phyloP scores from a whole-genome alignment of 352 stramenopile genomes.

The Globisporangium splendens region DNA sequence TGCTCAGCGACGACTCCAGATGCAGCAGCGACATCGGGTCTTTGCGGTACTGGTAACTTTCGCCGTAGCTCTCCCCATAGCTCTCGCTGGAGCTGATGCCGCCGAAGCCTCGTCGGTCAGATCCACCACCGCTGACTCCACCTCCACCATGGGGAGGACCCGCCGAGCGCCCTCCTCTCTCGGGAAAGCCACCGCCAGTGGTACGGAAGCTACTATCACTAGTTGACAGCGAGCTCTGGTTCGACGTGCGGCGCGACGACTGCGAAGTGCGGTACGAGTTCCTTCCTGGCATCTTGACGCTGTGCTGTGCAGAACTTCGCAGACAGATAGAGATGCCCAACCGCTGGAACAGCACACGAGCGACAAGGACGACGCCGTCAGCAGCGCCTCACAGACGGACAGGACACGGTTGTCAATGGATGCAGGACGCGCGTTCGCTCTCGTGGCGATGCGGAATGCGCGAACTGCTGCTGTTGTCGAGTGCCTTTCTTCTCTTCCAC shows the following conservation, averaged over 20 bases:
- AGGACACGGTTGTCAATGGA: no score
- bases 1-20: conserved; percentile 19
- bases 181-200: conserved; percentile 1
- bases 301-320: no score
- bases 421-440: no score
- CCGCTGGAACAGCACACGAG: no score
- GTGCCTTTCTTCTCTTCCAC: no score
- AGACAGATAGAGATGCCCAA: no score
- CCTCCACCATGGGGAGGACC: neutral
- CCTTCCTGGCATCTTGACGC: conserved; percentile 6
- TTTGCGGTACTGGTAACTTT: conserved; percentile 1
- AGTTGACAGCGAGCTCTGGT: conserved; percentile 7
- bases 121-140: neutral
- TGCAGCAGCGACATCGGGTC: conserved; percentile 20
- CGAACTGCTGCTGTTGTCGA: no score
- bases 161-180: neutral
- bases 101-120: conserved; percentile 5
- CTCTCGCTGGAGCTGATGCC: conserved; percentile 4
- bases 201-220: conserved; percentile 6
- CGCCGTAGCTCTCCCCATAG: conserved; percentile 1
- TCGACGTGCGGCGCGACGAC: conserved; percentile 6
- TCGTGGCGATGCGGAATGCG: no score
- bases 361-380: no score
- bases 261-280: conserved; percentile 9
- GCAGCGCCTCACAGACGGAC: no score